Base-by-base conservation (phyloP, 352 stramenopile genomes). In the Phytopythium montanum region DNA sequence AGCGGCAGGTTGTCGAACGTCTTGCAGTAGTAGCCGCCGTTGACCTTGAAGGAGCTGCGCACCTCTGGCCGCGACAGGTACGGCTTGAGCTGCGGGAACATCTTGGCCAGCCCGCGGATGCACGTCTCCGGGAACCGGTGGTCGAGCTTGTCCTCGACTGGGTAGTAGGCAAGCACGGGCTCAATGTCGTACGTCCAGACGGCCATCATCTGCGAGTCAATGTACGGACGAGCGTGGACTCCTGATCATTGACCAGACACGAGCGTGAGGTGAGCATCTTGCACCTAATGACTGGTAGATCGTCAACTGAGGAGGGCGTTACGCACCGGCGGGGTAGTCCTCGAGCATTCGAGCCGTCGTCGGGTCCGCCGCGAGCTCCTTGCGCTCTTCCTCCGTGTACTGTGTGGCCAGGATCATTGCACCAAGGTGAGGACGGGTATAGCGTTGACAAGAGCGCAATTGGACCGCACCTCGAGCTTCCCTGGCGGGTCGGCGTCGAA, bases 151-250 rank as follows among this genome's bases (percentile, higher is more conserved):
- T 87, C 77, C 64, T 90, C 75, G 31, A 92, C 70, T 0, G 82
- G 82, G 51, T 90, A 92, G 33, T 83, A 69, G 0, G 72, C 66
- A 9, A 71, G 55, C 33, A 90, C 82, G 14, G 78, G 64, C 25
- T 89, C 74, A 16, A 83, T 85, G 55, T 90, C 82, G 60, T 87
- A 92, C 26, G 82, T 90, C 82, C 82, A 92, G 18, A 92, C 79
- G 13, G 65, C 72, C 80, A 92, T 88, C 68, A 88, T 76, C 51
- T 88, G 87, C 44, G 68, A 61, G 19, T 72, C 62, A 28, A 72
- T 58, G 56, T 88, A 92, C 42, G 79, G 82, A 19, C 82, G 79
- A 13, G 87, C 80, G 56, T 92, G 82, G 42, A 92, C 68, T 45
- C 82, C 81, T 75, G 59, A 5, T 19, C 13, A 14, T 23, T 45